These are phyloP conservation scores for Onygenales sp. DNA, from an alignment of 2,329 filamentous ascomycete genomes.

Conservation along the genomic window DNA sequence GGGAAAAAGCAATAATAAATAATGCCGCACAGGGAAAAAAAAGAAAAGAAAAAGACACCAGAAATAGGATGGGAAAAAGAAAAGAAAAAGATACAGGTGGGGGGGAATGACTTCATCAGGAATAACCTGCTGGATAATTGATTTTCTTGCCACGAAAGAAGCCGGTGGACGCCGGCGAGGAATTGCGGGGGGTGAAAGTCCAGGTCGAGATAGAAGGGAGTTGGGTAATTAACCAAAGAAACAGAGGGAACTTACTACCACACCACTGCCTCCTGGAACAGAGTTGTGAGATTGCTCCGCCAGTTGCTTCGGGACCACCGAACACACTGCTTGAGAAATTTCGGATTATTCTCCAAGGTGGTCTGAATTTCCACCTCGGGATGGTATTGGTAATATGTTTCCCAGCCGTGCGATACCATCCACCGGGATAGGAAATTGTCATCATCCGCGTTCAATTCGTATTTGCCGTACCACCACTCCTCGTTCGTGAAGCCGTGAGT, in stretches of 20 bases:
- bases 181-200: conserved; percentile 11
- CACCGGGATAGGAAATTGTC: conserved; percentile 97
- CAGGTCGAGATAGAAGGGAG: conserved; percentile 2
- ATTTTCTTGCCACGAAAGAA: too few species aligned
- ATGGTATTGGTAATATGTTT: conserved; percentile 93
- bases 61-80: neutral
- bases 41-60: neutral
- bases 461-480: conserved; percentile 67
- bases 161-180: too few species aligned
- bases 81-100: neutral
- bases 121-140: neutral
- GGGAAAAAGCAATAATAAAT: neutral
- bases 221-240: conserved; percentile 2
- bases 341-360: conserved; percentile 77
- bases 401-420: conserved; percentile 86
- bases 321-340: conserved; percentile 87
- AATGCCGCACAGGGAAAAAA: neutral
- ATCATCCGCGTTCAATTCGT: conserved; percentile 89
- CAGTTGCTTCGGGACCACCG: conserved; percentile 96
- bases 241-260: conserved; percentile 60
- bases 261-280: conserved; percentile 73
- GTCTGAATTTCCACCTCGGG: conserved; percentile 85
- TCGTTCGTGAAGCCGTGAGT: conserved; percentile 85
- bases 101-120: neutral
- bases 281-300: conserved; percentile 89